Base-by-base conservation (phyloP, 1,284 basidiomycete genomes). In the Ustilago loliicola region DNA sequence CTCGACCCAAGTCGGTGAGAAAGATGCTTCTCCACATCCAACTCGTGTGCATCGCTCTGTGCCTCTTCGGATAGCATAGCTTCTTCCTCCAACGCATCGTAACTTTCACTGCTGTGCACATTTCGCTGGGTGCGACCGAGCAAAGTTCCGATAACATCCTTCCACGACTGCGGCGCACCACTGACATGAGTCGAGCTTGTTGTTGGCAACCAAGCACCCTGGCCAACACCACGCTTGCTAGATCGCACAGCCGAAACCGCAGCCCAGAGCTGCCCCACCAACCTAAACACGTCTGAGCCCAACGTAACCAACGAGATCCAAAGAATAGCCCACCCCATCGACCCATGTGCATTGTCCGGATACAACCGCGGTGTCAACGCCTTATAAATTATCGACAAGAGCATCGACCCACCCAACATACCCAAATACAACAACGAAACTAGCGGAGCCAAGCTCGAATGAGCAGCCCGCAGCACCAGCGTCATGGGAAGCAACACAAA, bases 361-460 rank as follows among this genome's bases (percentile, higher is more conserved):
- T 85, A 85, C 23, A 85, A 77, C 19, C 65, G 55, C 8, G 83
- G 83, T 1, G 79, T 71, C 7, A 83, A 61, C 1, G 81, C 79
- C 68, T 83, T 83, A 80, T 85, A 85, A 29, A 83, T 57, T 23
- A 72, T 60, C 17, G 79, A 80, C 9, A 83, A 30, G 32, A 84
- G 47, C 42, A 84, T 61, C 53, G 80, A 80, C 3, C 40, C 53
- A 19, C 67, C 74, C 11, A 84, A 62, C 8, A 74, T 29, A 10
- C 47, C 58, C 5, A 85, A 67, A 68, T 84, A 84, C 40, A 82
- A 32, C 7, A 81, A 63, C 6, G 78, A 74, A 11, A 70, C 42
- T 0, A 83, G 52, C 2, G 83, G 80, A 17, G 80, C 79, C 1
- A 83, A 75, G 4, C 53, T 63, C 25, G 83, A 85, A 29, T 70